Percentiles rank a stretch among this genome's conserved stretches.
These are phyloP conservation scores for Colletotrichum nymphaeae DNA, from an alignment of 2,329 filamentous ascomycete species.

Conservation along the genomic window DNA sequence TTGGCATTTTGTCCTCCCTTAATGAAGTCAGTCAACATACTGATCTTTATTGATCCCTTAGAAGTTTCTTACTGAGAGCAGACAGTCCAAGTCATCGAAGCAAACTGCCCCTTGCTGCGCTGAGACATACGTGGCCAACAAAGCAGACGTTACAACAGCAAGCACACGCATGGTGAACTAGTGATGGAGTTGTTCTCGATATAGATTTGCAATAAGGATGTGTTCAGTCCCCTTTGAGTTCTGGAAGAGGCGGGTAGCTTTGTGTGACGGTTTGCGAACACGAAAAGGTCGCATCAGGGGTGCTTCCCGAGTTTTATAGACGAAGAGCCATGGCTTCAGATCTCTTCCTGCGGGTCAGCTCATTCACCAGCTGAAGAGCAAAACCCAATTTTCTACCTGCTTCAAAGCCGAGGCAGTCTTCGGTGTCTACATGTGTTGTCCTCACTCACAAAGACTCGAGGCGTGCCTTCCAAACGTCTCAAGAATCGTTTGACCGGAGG, in stretches of 20 bases:
- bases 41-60: too few relatives aligned
- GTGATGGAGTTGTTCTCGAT: not conserved
- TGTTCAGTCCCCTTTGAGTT: not conserved
- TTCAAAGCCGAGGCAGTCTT: conserved; percentile 10
- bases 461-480: conserved; percentile 25
- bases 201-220: not conserved
- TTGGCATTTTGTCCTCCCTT: conserved; percentile 30
- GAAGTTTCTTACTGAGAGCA: conserved; percentile 8
- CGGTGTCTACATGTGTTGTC: not conserved
- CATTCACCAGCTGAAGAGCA: not conserved
- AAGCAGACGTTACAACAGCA: conserved; percentile 17
- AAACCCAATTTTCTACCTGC: not conserved
- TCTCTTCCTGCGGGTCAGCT: not conserved
- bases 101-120: conserved; percentile 26
- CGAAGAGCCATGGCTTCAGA: not conserved
- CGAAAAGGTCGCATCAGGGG: not conserved
- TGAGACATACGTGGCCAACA: conserved; percentile 23
- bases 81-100: conserved; percentile 30
- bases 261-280: not conserved
- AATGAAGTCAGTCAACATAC: not conserved
- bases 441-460: not conserved
- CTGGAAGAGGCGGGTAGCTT: not conserved
- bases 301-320: conserved; percentile 14
- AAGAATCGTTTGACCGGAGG: conserved; percentile 31
- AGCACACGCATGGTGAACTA: conserved; percentile 17